These are phyloP conservation scores for Chlamydomonas asymmetrica DNA, from an alignment of 139 green algal genomes.

Conservation along the genomic window DNA sequence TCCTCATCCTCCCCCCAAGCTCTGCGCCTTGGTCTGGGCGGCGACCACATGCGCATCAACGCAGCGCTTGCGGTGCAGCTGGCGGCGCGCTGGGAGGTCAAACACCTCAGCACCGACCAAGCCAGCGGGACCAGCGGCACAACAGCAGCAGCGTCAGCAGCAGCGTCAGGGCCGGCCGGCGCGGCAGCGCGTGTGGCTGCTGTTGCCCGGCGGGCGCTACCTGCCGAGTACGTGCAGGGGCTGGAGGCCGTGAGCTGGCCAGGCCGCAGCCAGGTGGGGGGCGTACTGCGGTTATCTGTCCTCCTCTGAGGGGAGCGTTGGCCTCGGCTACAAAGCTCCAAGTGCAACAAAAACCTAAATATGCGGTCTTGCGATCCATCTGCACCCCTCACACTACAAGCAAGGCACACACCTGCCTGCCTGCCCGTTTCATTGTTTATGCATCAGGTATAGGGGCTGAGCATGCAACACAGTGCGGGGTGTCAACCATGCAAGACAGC, in stretches of 20 bases:
- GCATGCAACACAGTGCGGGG: too few relatives aligned
- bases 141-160: slow-evolving; percentile 24
- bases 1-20: too few relatives aligned
- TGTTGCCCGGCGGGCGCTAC: slow-evolving; percentile 28
- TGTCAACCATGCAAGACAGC: too few relatives aligned
- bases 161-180: background rate
- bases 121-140: slow-evolving; percentile 9
- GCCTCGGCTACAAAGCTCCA: too few relatives aligned
- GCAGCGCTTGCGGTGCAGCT: slow-evolving; percentile 82
- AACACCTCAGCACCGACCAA: background rate
- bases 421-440: too few relatives aligned
- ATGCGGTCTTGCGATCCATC: too few relatives aligned
- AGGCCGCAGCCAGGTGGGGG: slow-evolving; percentile 76
- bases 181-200: slow-evolving; percentile 23
- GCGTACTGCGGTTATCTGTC: too few relatives aligned
- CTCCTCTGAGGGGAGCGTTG: too few relatives aligned
- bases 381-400: too few relatives aligned
- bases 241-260: slow-evolving; percentile 60
- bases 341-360: too few relatives aligned
- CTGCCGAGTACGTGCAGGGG: slow-evolving; percentile 63
- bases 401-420: too few relatives aligned
- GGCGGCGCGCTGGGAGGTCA: slow-evolving; percentile 70
- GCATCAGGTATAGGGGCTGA: too few relatives aligned
- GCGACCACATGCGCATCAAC: slow-evolving; percentile 89
- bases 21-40: slow-evolving; percentile 79